A percentile compares a stretch with the other conserved stretches of the same genome.
Conservation (phyloP, 2,329 filamentous ascomycete species). For the Bisporella sp. region DNA sequence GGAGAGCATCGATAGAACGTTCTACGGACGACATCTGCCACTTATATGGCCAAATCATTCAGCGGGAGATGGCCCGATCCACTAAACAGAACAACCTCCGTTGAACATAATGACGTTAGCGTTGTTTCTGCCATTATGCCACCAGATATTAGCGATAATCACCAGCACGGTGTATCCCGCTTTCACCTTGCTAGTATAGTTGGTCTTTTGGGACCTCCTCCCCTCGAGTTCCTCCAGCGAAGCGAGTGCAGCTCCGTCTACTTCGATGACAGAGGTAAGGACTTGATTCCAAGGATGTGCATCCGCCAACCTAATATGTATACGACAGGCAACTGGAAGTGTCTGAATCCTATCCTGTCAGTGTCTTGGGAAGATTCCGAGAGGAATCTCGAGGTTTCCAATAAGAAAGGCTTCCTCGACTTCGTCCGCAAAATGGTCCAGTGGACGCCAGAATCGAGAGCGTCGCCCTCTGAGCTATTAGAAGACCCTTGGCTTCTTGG, state of each 20-base stretch:
- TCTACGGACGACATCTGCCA: too few species aligned
- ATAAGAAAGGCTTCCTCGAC: slow-evolving; percentile 17
- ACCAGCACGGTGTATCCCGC: too few species aligned
- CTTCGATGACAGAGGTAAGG: slow-evolving; percentile 21
- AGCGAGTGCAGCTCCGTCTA: slow-evolving; percentile 17
- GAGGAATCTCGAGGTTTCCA: slow-evolving; percentile 13
- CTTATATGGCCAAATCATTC: too few species aligned
- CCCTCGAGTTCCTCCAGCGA: slow-evolving; percentile 21
- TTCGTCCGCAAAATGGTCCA: slow-evolving; percentile 18
- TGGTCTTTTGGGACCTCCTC: slow-evolving; percentile 21
- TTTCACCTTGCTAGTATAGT: slow-evolving; percentile 23
- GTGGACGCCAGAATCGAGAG: slow-evolving; percentile 19
- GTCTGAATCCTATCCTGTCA: slow-evolving; percentile 14
- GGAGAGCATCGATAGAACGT: too few species aligned
- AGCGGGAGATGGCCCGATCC: too few species aligned
- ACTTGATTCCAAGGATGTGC: slow-evolving; percentile 7
- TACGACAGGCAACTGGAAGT: slow-evolving; percentile 19
- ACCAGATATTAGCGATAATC: too few species aligned
- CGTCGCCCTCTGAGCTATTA: slow-evolving; percentile 15
- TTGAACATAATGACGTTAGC: too few species aligned
- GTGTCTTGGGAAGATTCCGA: slow-evolving; percentile 17
- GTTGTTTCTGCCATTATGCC: too few species aligned
- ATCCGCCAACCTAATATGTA: slow-evolving; percentile 13
- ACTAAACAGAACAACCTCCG: too few species aligned
- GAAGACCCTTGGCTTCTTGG: slow-evolving; percentile 17